Evolutionary conservation across 306 rosid species (phyloP), one percentile per base, ranked within the genome.

Genomic region (Senna tora): DNA sequence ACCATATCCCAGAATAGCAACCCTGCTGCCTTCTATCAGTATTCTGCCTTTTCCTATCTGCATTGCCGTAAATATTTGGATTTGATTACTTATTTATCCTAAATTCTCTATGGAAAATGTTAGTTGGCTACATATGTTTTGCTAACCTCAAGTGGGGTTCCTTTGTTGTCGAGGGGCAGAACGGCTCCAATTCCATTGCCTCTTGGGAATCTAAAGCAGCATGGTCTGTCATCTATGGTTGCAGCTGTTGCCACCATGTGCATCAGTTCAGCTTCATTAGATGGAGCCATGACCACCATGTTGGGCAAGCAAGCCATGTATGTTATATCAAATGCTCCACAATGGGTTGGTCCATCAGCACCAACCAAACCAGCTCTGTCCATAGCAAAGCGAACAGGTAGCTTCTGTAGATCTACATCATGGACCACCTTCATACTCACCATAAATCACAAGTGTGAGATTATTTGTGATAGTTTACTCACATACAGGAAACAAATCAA

Each of bases 211-310:
- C 97, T 82, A 74, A 93, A 87, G 87, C 98, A 93, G 72, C 98
- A 85, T 36, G 98, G 98, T 81, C 98, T 87, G 65, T 93, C 98
- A 80, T 90, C 96, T 55, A 93, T 93, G 51, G 73, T 72, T 47
- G 90, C 90, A 10, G 97, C 98, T 7, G 98, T 91, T 68, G 97
- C 92, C 52, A 93, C 97, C 97, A 91, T 93, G 88, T 93, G 88
- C 87, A 93, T 89, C 9, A 93, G 85, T 71, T 93, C 98, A 59
- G 92, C 92, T 79, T 93, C 98, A 76, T 93, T 96, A 25, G 94
- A 87, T 11, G 98, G 96, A 69, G 98, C 98, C 98, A 93, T 93
- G 64, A 91, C 97, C 77, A 93, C 85, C 97, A 93, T 93, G 83
- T 91, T 93, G 20, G 98, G 98, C 83, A 93, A 82, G 79, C 97